Base-by-base conservation (phyloP, 345 rosid genomes). In the Populus deltoides region DNA sequence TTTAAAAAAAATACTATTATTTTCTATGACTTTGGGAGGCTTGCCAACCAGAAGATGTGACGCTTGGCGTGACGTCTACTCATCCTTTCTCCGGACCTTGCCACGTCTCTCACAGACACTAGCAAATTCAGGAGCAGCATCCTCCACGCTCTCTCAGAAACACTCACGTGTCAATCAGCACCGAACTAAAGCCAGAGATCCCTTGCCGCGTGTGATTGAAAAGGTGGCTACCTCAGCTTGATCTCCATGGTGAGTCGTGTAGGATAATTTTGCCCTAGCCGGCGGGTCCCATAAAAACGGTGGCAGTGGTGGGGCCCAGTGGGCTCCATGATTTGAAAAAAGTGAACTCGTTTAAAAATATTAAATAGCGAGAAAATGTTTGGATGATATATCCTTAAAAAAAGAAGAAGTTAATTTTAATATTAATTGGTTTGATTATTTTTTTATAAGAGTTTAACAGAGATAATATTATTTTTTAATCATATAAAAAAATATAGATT, bases 51-150 rank as follows among this genome's bases (percentile, higher is more conserved):
- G 27, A 12, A 38, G 22, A 13, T 15, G 57, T 61, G 68, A 61
- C 59, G 76, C 76, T 73, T 73, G 51, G 53, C 68, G 65, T 74
- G 55, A 49, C 55, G 55, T 4, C 22, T 49, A 49, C 55, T 49
- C 55, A 22, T 49, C 55, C 55, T 49, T 15, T 49, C 55, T 17
- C 55, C 55, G 7, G 55, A 49, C 55, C 20, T 49, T 17, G 55
- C 55, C 55, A 49, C 55, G 55, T 49, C 20, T 5, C 7, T 49
- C 1, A 17, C 55, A 49, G 20, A 1, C 22, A 49, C 55, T 4
- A 49, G 55, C 55, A 49, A 49, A 49, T 49, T 49, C 55, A 49
- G 55, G 55, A 49, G 55, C 20, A 16, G 20, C 20, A 4, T 49
- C 55, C 55, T 16, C 20, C 55, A 5, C 55, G 7, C 55, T 49